A percentile compares a stretch with the other conserved stretches of the same genome.
Conservation (phyloP, 2,329 filamentous ascomycete genomes). For the Colletotrichum spinosum region DNA sequence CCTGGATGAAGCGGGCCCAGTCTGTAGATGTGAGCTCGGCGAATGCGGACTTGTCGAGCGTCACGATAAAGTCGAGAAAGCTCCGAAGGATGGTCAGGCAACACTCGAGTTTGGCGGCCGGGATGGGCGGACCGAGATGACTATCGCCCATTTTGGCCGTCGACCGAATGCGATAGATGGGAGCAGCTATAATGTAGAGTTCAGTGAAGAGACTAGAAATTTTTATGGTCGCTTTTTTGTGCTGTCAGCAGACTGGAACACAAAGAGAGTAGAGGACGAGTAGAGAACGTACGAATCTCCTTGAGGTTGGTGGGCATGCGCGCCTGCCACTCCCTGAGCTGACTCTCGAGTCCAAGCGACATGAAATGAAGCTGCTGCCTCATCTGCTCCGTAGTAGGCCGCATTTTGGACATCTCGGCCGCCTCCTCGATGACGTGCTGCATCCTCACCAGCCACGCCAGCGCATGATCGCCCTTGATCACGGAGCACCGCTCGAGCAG, state of each 20-base stretch:
- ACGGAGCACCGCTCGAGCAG: slow-evolving; percentile 52
- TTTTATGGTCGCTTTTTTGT: slow-evolving; percentile 12
- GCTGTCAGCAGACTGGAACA: slow-evolving; percentile 39
- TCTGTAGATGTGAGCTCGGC: slow-evolving; percentile 54
- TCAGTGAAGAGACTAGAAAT: slow-evolving; percentile 45
- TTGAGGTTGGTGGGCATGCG: slow-evolving; percentile 43
- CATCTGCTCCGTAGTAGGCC: slow-evolving; percentile 42
- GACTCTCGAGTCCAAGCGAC: slow-evolving; percentile 59
- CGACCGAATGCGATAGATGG: slow-evolving; percentile 40
- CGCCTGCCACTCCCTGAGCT: slow-evolving; percentile 55
- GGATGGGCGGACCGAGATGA: slow-evolving; percentile 37
- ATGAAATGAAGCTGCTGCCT: slow-evolving; percentile 58
- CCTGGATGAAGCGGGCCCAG: slow-evolving; percentile 55
- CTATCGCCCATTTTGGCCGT: slow-evolving; percentile 29
- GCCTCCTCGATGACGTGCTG: slow-evolving; percentile 55
- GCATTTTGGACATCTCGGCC: slow-evolving; percentile 45
- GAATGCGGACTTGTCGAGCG: slow-evolving; percentile 47
- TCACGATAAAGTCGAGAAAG: slow-evolving; percentile 48
- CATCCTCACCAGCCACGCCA: slow-evolving; percentile 58
- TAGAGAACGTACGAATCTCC: slow-evolving; percentile 38
- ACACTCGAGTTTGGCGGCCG: slow-evolving; percentile 37
- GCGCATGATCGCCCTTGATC: slow-evolving; percentile 53
- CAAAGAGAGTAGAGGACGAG: slow-evolving; percentile 43
- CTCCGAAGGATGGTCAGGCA: slow-evolving; percentile 43
- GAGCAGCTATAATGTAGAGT: slow-evolving; percentile 53